Evolutionary conservation across 441 rosid species (phyloP).

Genomic region (Cnidoscolus chayamansa): DNA sequence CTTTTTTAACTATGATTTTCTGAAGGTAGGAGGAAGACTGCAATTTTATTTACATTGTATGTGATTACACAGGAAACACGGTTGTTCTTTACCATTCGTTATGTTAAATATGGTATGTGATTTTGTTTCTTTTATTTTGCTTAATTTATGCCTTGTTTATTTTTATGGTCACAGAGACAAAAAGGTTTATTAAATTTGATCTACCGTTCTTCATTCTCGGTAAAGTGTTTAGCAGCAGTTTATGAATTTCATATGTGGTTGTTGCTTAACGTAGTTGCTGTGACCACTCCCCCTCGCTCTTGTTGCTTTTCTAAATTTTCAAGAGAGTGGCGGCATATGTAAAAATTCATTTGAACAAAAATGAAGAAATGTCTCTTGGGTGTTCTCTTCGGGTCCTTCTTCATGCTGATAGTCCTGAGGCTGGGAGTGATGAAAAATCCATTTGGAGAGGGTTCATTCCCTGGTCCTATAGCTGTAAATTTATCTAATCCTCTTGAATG

Average conservation of each 20-base stretch:
- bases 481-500: conserved; percentile 66
- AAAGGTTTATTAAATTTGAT: neutral
- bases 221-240: neutral
- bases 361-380: conserved; percentile 86
- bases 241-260: neutral
- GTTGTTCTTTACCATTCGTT: too few relatives aligned
- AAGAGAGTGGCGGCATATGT: neutral
- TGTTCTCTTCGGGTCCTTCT: conserved; percentile 56
- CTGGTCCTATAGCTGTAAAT: conserved; percentile 39
- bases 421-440: conserved; percentile 53
- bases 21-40: too few relatives aligned
- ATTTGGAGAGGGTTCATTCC: conserved; percentile 43
- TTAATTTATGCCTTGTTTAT: neutral
- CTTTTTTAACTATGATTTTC: neutral
- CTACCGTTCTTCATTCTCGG: neutral
- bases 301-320: neutral
- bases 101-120: neutral
- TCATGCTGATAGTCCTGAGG: conserved; percentile 61
- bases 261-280: neutral
- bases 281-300: neutral
- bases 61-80: too few relatives aligned
- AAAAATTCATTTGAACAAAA: conserved; percentile 1
- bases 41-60: too few relatives aligned
- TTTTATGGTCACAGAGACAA: neutral
- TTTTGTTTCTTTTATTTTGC: neutral